A percentile compares a stretch with the other conserved stretches of the same genome.
phyloP scores from a whole-genome alignment of 106 monocot species.

The Triglochin maritima region DNA sequence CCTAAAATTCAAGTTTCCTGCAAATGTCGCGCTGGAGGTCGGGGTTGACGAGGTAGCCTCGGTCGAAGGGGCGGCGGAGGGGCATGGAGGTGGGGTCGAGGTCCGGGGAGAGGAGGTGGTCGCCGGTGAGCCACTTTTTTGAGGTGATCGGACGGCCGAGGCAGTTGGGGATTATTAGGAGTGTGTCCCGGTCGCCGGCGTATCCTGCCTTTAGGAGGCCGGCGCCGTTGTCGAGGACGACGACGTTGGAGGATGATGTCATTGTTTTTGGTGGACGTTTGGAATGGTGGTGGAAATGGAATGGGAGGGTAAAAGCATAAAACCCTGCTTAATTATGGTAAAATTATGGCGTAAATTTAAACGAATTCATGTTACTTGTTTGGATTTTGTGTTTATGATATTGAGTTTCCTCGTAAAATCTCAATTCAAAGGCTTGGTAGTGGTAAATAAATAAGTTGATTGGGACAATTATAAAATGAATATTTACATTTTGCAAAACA shows the following conservation, averaged over 20 bases:
- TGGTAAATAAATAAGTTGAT: no score
- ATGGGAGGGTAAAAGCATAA: no score
- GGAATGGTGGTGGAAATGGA: no score
- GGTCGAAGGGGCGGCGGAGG: slow-evolving; percentile 82
- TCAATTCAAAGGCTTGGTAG: no score
- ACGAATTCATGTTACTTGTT: no score
- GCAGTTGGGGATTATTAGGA: slow-evolving; percentile 77
- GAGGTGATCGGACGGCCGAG: slow-evolving; percentile 32
- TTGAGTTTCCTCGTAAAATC: no score
- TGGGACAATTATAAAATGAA: no score
- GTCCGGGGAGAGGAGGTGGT: slow-evolving; percentile 56
- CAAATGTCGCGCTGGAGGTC: slow-evolving; percentile 59
- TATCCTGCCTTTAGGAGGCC: slow-evolving; percentile 87
- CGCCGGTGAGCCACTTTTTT: slow-evolving; percentile 53
- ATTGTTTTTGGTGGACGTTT: not conserved
- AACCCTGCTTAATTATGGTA: no score
- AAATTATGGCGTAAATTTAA: no score
- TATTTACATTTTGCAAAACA: no score
- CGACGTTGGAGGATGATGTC: slow-evolving; percentile 25
- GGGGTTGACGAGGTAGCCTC: slow-evolving; percentile 78
- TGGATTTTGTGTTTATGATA: no score
- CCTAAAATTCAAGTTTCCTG: no score
- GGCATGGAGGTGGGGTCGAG: slow-evolving; percentile 62
- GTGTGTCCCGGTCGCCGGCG: slow-evolving; percentile 75
- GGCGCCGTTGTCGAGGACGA: slow-evolving; percentile 90